Evolutionary conservation across 345 rosid species (phyloP).

Genomic region (Eucalyptus cloeziana): DNA sequence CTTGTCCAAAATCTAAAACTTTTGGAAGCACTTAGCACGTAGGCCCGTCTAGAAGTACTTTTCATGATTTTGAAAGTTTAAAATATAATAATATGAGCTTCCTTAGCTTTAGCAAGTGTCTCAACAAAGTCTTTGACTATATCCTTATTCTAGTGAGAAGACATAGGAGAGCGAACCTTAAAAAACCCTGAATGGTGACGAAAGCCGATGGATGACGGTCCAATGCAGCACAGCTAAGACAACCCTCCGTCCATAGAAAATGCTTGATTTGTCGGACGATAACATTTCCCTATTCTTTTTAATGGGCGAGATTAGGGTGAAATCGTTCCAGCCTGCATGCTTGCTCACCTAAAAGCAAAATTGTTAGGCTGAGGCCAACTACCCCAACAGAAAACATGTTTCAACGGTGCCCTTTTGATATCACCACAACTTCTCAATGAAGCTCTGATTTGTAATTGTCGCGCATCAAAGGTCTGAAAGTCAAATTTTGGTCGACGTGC

Average conservation of each 20-base stretch:
- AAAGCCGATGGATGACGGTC: background rate
- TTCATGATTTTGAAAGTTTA: background rate
- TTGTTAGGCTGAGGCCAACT: background rate
- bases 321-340: background rate
- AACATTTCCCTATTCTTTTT: background rate
- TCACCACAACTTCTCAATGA: background rate
- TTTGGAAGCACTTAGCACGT: background rate
- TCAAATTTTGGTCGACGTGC: background rate
- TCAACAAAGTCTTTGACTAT: background rate
- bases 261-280: background rate
- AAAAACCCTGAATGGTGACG: background rate
- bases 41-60: background rate
- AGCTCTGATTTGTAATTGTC: background rate
- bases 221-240: background rate
- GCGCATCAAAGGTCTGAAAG: background rate
- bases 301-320: background rate
- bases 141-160: background rate
- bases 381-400: background rate
- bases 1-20: background rate
- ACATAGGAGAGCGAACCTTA: background rate
- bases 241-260: background rate
- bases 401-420: background rate
- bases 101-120: background rate
- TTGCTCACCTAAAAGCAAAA: background rate
- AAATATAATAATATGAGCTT: background rate